Evolutionary conservation across 441 rosid species (phyloP).

Genomic region (Adansonia grandidieri): DNA sequence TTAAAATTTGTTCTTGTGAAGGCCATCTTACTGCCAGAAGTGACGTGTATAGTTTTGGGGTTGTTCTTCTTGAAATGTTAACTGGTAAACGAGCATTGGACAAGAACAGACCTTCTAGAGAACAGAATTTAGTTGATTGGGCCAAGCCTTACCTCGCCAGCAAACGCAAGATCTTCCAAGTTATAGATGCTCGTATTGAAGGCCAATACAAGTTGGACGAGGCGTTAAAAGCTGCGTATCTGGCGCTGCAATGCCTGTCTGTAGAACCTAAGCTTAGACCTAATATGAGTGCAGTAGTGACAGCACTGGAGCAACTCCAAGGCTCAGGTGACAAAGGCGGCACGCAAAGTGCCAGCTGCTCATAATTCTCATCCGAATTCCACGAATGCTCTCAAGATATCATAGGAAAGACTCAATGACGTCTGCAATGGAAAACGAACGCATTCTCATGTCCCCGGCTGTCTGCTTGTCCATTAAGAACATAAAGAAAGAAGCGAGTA

Average conservation of each 20-base stretch:
- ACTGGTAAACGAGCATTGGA: conserved; percentile 79
- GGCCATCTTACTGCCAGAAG: conserved; percentile 81
- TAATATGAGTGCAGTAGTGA: conserved; percentile 58
- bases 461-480: conserved; percentile 41
- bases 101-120: conserved; percentile 65
- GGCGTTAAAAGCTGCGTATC: conserved; percentile 54
- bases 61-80: conserved; percentile 79
- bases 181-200: conserved; percentile 67
- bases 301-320: conserved; percentile 56
- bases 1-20: conserved; percentile 1
- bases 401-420: conserved; percentile 12
- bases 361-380: conserved; percentile 25
- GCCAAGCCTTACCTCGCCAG: conserved; percentile 73
- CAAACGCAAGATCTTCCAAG: conserved; percentile 66
- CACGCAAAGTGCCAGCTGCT: conserved; percentile 23
- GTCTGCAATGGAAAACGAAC: conserved; percentile 19
- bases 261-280: conserved; percentile 69
- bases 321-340: conserved; percentile 31
- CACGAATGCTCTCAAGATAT: conserved; percentile 22
- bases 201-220: conserved; percentile 60
- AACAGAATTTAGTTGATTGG: conserved; percentile 88
- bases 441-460: conserved; percentile 36
- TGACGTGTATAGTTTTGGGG: conserved; percentile 90
- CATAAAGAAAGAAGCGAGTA: conserved; percentile 11
- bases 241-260: conserved; percentile 75